Evolutionary conservation across 2,329 filamentous ascomycete species (phyloP).

Genomic region (Colletotrichum melonis): DNA sequence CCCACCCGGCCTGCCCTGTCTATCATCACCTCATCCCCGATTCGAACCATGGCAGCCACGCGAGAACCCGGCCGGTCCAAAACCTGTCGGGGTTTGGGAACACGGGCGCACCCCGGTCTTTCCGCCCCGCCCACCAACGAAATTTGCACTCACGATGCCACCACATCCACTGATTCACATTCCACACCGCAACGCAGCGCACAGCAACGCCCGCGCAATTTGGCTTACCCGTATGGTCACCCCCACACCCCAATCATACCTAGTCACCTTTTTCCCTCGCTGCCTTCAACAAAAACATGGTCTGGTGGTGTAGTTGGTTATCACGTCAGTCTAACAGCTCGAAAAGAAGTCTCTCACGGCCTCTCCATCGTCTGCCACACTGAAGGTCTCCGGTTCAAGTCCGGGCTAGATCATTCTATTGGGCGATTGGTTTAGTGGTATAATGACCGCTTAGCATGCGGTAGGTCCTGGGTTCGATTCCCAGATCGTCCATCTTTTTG

Average conservation of each 20-base stretch:
- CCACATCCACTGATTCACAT: background rate
- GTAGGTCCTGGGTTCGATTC: conserved; percentile 19
- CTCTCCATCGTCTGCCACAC: background rate
- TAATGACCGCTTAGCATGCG: conserved; percentile 22
- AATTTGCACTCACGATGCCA: conserved; percentile 10
- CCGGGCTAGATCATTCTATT: conserved; percentile 28
- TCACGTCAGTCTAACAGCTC: conserved; percentile 58
- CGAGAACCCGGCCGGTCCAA: background rate
- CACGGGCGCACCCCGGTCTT: background rate
- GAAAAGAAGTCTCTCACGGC: background rate
- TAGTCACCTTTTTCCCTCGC: rapidly evolving
- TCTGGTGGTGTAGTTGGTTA: conserved; percentile 58
- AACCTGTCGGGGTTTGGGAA: background rate
- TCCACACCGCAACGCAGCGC: background rate
- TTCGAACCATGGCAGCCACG: background rate
- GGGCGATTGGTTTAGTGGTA: conserved; percentile 19
- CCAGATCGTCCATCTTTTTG: conserved; percentile 4
- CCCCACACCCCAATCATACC: background rate
- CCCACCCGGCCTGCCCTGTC: background rate
- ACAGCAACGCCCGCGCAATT: background rate
- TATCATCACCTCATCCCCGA: background rate
- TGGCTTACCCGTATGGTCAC: too few relatives aligned
- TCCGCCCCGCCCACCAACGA: background rate
- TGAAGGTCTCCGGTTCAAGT: conserved; percentile 37
- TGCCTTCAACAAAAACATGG: background rate